Evolutionary conservation across 1,139 yeast species (phyloP).

Genomic region (Candida sanyaensis): DNA sequence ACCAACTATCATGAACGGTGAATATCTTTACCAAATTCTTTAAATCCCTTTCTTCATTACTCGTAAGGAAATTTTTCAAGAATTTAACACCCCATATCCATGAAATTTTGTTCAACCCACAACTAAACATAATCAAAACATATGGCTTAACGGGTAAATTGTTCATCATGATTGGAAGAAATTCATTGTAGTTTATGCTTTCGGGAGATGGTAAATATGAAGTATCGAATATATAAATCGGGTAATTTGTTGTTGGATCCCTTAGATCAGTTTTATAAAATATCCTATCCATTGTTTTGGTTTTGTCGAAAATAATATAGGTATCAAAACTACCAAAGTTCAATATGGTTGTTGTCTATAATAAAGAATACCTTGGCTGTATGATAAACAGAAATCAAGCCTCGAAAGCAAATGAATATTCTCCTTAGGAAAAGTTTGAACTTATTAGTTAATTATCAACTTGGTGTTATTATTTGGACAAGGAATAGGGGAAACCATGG

Average conservation of each 20-base stretch:
- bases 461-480: too few relatives aligned
- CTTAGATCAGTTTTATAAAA: slow-evolving; percentile 58
- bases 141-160: slow-evolving; percentile 59
- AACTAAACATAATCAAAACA: slow-evolving; percentile 71
- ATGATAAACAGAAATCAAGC: too few relatives aligned
- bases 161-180: slow-evolving; percentile 40
- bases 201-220: slow-evolving; percentile 69
- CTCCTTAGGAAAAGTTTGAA: too few relatives aligned
- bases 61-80: slow-evolving; percentile 65
- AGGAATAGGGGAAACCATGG: neutral
- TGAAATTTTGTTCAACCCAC: slow-evolving; percentile 67
- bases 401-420: too few relatives aligned
- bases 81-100: slow-evolving; percentile 85
- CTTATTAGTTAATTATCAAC: too few relatives aligned
- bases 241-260: slow-evolving; percentile 64
- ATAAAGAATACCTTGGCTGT: too few relatives aligned
- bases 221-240: slow-evolving; percentile 74
- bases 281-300: slow-evolving; percentile 45
- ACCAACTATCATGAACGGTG: slow-evolving; percentile 91
- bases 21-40: slow-evolving; percentile 58
- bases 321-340: neutral
- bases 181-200: slow-evolving; percentile 39
- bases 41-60: slow-evolving; percentile 40
- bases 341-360: too few relatives aligned
- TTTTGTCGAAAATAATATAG: neutral